These are phyloP conservation scores for Monilinia polystroma DNA, from an alignment of 2,329 filamentous ascomycete species.

Conservation along the genomic window DNA sequence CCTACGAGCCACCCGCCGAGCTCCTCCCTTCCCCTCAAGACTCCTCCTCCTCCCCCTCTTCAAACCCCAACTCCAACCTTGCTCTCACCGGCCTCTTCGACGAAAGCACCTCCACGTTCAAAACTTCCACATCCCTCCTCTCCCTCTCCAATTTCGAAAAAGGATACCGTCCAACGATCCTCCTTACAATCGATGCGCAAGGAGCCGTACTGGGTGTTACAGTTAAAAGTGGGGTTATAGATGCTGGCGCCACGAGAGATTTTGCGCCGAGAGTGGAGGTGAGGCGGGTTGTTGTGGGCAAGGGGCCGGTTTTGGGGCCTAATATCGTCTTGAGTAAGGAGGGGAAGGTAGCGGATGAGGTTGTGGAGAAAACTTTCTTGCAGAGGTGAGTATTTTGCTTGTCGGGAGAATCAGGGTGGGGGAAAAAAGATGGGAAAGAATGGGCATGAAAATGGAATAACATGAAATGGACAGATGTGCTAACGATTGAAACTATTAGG, in stretches of 20 bases:
- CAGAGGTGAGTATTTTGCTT: conserved; percentile 57
- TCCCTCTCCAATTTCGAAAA: conserved; percentile 58
- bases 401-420: neutral
- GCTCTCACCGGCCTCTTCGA: conserved; percentile 61
- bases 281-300: conserved; percentile 49
- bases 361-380: conserved; percentile 61
- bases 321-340: conserved; percentile 61
- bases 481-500: conserved; percentile 24
- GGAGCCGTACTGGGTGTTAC: conserved; percentile 52
- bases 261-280: conserved; percentile 61
- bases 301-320: conserved; percentile 60
- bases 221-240: conserved; percentile 57
- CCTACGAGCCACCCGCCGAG: conserved; percentile 58
- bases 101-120: conserved; percentile 48
- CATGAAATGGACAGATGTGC: neutral
- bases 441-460: no score
- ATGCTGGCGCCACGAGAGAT: conserved; percentile 63
- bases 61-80: conserved; percentile 37
- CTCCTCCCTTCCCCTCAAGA: conserved; percentile 40
- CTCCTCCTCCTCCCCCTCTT: neutral
- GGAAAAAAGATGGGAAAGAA: no score
- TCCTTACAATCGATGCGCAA: conserved; percentile 50
- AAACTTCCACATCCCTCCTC: conserved; percentile 55
- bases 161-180: conserved; percentile 58
- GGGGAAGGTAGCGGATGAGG: conserved; percentile 56